Evolutionary conservation across 768 basidiomycete species (phyloP).

Genomic region (Ramaria rubella): DNA sequence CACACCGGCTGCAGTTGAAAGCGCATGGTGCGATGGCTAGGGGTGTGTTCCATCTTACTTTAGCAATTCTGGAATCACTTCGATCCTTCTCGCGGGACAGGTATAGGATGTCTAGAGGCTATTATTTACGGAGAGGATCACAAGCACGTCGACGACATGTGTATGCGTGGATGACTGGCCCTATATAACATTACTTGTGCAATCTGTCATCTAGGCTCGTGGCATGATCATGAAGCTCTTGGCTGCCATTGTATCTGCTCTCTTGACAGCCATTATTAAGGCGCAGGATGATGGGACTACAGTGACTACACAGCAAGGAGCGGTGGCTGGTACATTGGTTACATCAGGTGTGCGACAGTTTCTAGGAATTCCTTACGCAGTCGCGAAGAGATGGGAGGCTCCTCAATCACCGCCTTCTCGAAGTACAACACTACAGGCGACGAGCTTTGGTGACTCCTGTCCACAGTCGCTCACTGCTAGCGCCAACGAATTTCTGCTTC

Average conservation of each 20-base stretch:
- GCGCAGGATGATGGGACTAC: slow-evolving; percentile 1
- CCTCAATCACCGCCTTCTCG: neutral
- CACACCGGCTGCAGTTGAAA: neutral
- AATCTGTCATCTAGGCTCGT: neutral
- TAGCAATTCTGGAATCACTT: too few species aligned
- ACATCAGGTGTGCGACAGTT: neutral
- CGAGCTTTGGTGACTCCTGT: neutral
- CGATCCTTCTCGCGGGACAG: too few species aligned
- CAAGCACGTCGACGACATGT: neutral
- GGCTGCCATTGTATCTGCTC: neutral
- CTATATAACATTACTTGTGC: neutral
- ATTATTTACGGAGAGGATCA: neutral
- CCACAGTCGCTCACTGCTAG: neutral
- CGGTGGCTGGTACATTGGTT: neutral
- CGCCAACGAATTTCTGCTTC: neutral
- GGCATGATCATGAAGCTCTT: neutral
- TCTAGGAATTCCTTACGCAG: slow-evolving; percentile 4
- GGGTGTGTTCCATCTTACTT: too few species aligned
- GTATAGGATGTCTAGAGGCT: too few species aligned
- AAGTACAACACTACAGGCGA: neutral
- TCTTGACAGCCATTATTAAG: neutral
- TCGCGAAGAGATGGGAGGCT: slow-evolving; percentile 4
- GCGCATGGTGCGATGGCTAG: too few species aligned
- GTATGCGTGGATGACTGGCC: neutral
- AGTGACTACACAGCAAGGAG: slow-evolving; percentile 2